Conservation (phyloP, 768 basidiomycete genomes). For the Mycena filopes region DNA sequence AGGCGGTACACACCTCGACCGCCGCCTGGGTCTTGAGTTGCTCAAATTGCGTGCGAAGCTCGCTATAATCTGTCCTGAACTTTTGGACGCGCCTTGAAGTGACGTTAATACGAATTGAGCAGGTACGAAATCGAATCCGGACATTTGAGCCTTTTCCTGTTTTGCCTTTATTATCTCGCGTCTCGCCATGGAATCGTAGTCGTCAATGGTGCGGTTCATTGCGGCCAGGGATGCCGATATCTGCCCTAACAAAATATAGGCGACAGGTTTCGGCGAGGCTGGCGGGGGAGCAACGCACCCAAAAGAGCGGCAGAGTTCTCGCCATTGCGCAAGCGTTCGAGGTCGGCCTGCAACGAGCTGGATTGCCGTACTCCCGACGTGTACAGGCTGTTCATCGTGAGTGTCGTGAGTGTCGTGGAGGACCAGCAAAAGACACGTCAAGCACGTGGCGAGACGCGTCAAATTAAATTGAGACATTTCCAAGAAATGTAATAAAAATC, state of each 20-base stretch:
- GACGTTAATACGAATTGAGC: neutral
- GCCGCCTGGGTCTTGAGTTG: conserved; percentile 70
- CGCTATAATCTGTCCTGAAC: conserved; percentile 87
- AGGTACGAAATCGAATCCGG: conserved; percentile 37
- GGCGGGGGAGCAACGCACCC: conserved; percentile 62
- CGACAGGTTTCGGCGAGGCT: conserved; percentile 33
- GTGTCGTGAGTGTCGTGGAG: neutral
- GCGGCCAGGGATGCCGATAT: conserved; percentile 97
- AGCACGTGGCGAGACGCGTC: neutral
- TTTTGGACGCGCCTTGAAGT: conserved; percentile 87
- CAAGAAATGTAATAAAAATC: too few species aligned
- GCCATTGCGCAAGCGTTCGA: conserved; percentile 84
- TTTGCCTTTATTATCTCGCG: conserved; percentile 96
- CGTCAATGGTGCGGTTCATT: conserved; percentile 93
- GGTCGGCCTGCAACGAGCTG: conserved; percentile 86
- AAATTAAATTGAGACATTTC: too few species aligned
- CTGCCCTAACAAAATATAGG: conserved; percentile 75
- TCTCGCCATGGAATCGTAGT: conserved; percentile 97
- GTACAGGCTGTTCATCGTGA: conserved; percentile 91
- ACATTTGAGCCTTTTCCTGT: conserved; percentile 96
- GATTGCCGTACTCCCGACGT: conserved; percentile 94
- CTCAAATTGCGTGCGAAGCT: conserved; percentile 87
- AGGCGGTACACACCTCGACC: conserved; percentile 51
- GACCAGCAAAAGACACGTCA: too few species aligned
- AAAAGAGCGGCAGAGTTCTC: conserved; percentile 84